Base-by-base conservation (phyloP, 257 asterid genomes). In the Plantago elongata region DNA sequence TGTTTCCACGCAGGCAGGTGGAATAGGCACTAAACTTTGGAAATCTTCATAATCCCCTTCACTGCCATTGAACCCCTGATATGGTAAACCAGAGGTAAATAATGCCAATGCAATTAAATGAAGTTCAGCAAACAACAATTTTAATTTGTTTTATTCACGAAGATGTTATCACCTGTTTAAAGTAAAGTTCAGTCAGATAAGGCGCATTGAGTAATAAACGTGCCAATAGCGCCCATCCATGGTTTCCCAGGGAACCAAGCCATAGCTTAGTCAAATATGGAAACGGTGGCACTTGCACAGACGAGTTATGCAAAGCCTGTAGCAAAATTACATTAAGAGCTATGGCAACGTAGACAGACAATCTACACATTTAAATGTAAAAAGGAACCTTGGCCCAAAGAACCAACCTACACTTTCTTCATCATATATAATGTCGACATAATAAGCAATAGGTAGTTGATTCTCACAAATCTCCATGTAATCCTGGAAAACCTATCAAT, bases 201-300 rank as follows among this genome's bases (percentile, higher is more conserved):
- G 62, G 48, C 38, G 46, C 48, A 37, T 18, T 57, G 12, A 3
- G 9, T 14, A 57, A 22, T 14, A 57, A 57, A 40, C 49, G 27
- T 8, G 62, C 62, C 11, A 57, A 57, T 4, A 16, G 44, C 17
- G 48, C 30, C 62, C 62, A 57, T 57, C 47, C 62, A 14, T 38
- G 29, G 6, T 5, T 13, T 43, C 18, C 44, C 10, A 56, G n/a
- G 61, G 45, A 30, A 56, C 61, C 18, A 56, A 56, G 61, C 5
- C 22, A 42, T 17, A 38, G 40, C 2, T n/a, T 14, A 57, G 49
- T 40, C 49, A 57, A 40, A 13, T 57, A 15, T 27, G 5, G 49
- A 16, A 57, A 57, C 40, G 11, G 2, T 38, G 62, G 62, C 30
- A 57, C 3, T 14, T 57, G 34, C 16, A 57, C 9, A 57, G 48